Base-by-base conservation (phyloP, 305 asterid genomes). In the Fraxinus paxiana region DNA sequence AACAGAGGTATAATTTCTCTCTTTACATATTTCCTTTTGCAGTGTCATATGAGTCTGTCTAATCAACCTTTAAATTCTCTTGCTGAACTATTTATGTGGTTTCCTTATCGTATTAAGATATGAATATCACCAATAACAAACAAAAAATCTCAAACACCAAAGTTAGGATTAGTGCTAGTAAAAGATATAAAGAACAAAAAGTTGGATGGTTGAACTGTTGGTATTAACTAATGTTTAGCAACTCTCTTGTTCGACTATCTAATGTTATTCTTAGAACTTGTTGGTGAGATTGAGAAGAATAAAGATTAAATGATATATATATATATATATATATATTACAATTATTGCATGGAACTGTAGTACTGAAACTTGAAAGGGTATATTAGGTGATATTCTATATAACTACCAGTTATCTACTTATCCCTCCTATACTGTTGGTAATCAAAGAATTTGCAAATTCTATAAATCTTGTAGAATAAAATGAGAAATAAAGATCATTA, bases 1-100 rank as follows among this genome's bases (percentile, higher is more conserved):
- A 30, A 5, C 5, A 88, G 92, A 86, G 97, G 98, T 95, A 79
- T 13, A 28, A 2, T 76, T 73, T 26, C 63, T 15, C 31, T 33
- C 75, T 13, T 17, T 10, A 63, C 41, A 0, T 1, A 73, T 72
- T 72, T 35, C 26, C 31, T 24, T 46, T 67, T 9, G 28, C 2
- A 59, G 46, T 38, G 0, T 13, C 8, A 48, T 43, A 30, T 61
- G 28, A 24, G 7, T 22, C 8, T 61, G n/a, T 41, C n/a, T 10
- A 35, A 18, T 37, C 73, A 5, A n/a, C 34, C 59, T 34, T 35
- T 51, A 24, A 51, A 75, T 17, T 31, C 9, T 73, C 73, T 26
- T 75, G 51, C 41, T 77, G 37, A 70, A 18, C 69, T 63, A 33
- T 24, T 69, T 46, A 26, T 28, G 3, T 73, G 35, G 26, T 73